Evolutionary conservation across 108 stramenopile species (phyloP), one percentile per base, ranked within the genome.

Genomic region (Pseudonitzschia pungens): DNA sequence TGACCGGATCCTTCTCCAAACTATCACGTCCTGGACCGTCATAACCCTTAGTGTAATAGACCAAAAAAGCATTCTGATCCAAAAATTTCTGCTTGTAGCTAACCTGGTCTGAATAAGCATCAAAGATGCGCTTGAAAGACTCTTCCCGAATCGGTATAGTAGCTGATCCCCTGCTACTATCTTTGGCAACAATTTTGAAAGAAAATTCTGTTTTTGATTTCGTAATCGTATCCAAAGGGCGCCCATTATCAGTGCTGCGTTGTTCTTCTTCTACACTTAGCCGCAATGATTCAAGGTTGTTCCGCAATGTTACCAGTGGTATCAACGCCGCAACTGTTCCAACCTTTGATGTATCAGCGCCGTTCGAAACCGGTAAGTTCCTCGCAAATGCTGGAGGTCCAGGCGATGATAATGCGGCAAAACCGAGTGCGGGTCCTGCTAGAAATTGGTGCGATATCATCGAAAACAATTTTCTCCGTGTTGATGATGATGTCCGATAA

Each of bases 61-160:
- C 90, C 57, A 94, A 73, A 77, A 94, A 94, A 3, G 93, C 93
- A 84, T 94, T 94, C 45, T 87, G 82, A 78, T 94, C 90, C 24
- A 91, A 52, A 74, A 88, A 94, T 63, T 86, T 87, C 66, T 94
- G 93, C 50, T 94, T 94, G 83, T 94, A 94, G 31, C 83, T 84
- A 36, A 91, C 83, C 16, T 84, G 84, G 68, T 87, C 79, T 0
- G 89, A 90, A 70, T 90, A 94, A 29, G 81, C 84, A 74, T 94
- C 93, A 82, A 94, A 94, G 21, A 89, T 28, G 45, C 83, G 71
- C 73, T 94, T 94, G 74, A 94, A 91, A 31, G 41, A 57, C 16
- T 71, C 80, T 73, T 93, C 89, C 50, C 81, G 77, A 56, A 51
- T 67, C 12, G 90, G 92, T 54, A 89, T 75, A 21, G 69, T 56